Conservation (phyloP, 1,284 basidiomycete genomes). For the Sporisorium scitamineum region DNA sequence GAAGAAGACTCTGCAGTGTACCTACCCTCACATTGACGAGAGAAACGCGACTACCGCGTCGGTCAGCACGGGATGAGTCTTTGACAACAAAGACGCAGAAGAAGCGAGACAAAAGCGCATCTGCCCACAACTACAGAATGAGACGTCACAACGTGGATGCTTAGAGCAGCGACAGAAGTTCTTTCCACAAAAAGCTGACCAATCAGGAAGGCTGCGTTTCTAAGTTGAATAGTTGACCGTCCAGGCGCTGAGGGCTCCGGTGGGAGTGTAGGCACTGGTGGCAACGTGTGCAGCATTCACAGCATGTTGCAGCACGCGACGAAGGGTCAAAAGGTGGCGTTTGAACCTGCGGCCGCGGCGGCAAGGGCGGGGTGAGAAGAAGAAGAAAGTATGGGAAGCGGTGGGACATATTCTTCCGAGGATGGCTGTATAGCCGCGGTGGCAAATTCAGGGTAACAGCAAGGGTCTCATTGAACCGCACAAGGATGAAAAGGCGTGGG, state of each 20-base stretch:
- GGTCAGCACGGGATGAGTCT: no score
- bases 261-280: slow-evolving; percentile 6
- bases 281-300: slow-evolving; percentile 20
- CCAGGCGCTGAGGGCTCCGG: neutral
- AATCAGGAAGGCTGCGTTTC: slow-evolving; percentile 12
- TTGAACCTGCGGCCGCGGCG: neutral
- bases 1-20: neutral
- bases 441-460: neutral
- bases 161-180: neutral
- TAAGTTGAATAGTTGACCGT: slow-evolving; percentile 2
- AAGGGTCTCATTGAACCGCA: neutral
- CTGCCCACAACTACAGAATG: neutral
- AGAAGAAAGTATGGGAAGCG: neutral
- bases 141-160: slow-evolving; percentile 10
- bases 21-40: no score
- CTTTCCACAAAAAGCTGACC: neutral
- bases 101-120: neutral
- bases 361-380: neutral
- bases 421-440: neutral
- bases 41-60: slow-evolving; percentile 1
- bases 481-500: neutral
- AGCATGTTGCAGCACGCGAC: neutral
- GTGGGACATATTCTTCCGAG: neutral
- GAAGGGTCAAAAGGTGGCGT: neutral
- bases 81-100: neutral